phyloP scores from a whole-genome alignment of 2,329 filamentous ascomycete genomes.

The Colletotrichum shisoi region DNA sequence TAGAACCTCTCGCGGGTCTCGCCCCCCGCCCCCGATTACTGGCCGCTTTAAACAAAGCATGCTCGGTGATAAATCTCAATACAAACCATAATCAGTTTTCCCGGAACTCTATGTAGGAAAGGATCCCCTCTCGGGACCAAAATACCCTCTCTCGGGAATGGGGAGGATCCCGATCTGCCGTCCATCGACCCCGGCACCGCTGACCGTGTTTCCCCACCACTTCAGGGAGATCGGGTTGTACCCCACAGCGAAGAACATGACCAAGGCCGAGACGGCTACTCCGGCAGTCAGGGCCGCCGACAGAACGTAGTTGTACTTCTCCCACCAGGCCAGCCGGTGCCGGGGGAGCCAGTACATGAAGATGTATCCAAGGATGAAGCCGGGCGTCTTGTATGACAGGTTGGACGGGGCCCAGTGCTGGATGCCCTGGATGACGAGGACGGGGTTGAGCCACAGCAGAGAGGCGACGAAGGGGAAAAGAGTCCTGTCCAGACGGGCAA shows the following conservation, averaged over 20 bases:
- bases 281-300: constrained; percentile 54
- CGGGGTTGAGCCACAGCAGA: constrained; percentile 53
- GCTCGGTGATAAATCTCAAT: background rate
- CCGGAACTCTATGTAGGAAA: constrained; percentile 27
- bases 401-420: constrained; percentile 56
- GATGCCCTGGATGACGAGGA: constrained; percentile 53
- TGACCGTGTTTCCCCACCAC: constrained; percentile 56
- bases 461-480: constrained; percentile 51
- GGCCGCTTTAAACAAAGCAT: background rate
- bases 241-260: constrained; percentile 56
- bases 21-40: background rate
- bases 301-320: constrained; percentile 58
- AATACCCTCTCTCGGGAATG: constrained; percentile 43
- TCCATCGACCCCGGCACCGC: constrained; percentile 41
- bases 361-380: constrained; percentile 52
- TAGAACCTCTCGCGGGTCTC: too few species aligned
- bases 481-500: constrained; percentile 49
- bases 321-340: constrained; percentile 54
- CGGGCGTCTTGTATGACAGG: constrained; percentile 54
- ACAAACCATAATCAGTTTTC: too few species aligned
- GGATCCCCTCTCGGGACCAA: constrained; percentile 43
- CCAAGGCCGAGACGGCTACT: constrained; percentile 52
- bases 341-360: constrained; percentile 56
- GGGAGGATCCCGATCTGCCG: constrained; percentile 40
- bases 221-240: constrained; percentile 50